Conservation (phyloP, 345 rosid genomes). For the Linum tenue region DNA sequence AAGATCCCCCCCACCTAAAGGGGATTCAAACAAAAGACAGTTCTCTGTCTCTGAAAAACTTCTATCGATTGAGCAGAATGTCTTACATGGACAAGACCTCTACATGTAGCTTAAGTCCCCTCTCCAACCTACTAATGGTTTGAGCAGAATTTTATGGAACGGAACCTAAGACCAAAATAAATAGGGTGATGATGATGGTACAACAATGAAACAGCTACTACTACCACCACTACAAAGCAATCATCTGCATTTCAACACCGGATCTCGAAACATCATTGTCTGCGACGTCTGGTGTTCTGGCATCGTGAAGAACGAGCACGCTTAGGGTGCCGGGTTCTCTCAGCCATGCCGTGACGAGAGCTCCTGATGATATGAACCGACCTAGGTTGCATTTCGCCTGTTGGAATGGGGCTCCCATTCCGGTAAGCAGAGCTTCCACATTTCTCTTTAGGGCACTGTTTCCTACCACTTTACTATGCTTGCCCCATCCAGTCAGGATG, state of each 20-base stretch:
- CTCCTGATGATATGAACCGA: constrained; percentile 60
- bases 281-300: constrained; percentile 26
- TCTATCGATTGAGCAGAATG: neutral
- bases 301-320: constrained; percentile 68
- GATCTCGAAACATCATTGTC: constrained; percentile 12
- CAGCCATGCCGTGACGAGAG: constrained; percentile 74
- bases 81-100: neutral
- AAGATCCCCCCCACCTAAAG: neutral
- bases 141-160: neutral
- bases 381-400: constrained; percentile 72
- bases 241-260: constrained; percentile 32
- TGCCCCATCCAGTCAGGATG: constrained; percentile 98
- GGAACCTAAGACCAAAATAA: neutral
- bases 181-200: neutral
- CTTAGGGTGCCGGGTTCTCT: constrained; percentile 60
- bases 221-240: constrained; percentile 28
- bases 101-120: neutral
- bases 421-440: constrained; percentile 54
- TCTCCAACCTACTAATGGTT: neutral
- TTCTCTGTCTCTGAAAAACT: neutral
- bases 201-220: constrained; percentile 9
- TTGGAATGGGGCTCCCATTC: constrained; percentile 74
- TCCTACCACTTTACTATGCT: constrained; percentile 91
- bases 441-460: constrained; percentile 66
- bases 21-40: neutral